These are phyloP conservation scores for Coemansia erecta DNA, from an alignment of 192 early-diverging fungal species.

Conservation along the genomic window DNA sequence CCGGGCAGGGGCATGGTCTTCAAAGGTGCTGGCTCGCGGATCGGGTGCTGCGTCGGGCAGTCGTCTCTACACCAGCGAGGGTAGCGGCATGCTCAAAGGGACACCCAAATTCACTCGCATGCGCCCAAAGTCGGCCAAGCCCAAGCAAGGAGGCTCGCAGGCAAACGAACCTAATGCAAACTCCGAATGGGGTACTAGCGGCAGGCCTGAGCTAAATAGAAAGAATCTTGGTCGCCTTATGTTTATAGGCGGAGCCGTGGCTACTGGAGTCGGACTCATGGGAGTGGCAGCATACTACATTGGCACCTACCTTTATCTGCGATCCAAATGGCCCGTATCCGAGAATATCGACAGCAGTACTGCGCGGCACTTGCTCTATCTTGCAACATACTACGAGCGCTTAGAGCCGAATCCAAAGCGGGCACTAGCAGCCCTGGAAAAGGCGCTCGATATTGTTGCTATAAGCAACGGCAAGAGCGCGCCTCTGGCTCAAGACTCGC, in stretches of 20 bases:
- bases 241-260: slow-evolving; percentile 8
- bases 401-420: slow-evolving; percentile 13
- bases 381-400: slow-evolving; percentile 36
- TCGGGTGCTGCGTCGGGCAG: slow-evolving; percentile 1
- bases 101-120: slow-evolving; percentile 40
- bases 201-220: slow-evolving; percentile 18
- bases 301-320: slow-evolving; percentile 29
- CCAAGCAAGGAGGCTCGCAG: not conserved
- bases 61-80: slow-evolving; percentile 5
- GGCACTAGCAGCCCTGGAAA: slow-evolving; percentile 22
- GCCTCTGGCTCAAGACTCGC: slow-evolving; percentile 7
- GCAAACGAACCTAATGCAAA: not conserved
- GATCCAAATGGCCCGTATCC: slow-evolving; percentile 25
- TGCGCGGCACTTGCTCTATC: slow-evolving; percentile 22
- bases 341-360: slow-evolving; percentile 17
- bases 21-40: not conserved
- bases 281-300: slow-evolving; percentile 24
- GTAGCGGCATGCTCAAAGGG: slow-evolving; percentile 33
- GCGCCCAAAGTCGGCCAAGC: slow-evolving; percentile 9
- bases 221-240: slow-evolving; percentile 15
- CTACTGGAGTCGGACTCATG: slow-evolving; percentile 11
- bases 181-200: slow-evolving; percentile 6
- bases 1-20: too few relatives aligned
- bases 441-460: slow-evolving; percentile 19
- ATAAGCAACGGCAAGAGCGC: not conserved